These are phyloP conservation scores for Ceratocystis cacaofunesta DNA, from an alignment of 2,329 filamentous ascomycete species.

Conservation along the genomic window DNA sequence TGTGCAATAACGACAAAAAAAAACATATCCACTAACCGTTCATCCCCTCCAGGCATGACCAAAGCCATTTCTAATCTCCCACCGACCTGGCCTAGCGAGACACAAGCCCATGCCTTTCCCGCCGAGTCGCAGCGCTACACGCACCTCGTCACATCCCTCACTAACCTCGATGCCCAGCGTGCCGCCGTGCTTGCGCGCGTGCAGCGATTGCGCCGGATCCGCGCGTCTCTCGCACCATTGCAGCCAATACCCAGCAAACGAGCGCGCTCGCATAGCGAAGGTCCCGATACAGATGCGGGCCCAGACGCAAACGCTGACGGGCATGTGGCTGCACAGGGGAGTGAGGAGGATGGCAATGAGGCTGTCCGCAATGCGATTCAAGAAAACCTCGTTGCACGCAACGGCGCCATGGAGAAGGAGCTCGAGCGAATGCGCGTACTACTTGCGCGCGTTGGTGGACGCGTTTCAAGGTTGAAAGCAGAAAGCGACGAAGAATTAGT, in stretches of 20 bases:
- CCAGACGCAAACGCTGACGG: background rate
- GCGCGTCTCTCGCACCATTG: constrained; percentile 38
- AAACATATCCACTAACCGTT: background rate
- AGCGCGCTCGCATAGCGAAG: background rate
- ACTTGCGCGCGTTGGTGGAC: constrained; percentile 42
- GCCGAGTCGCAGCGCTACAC: constrained; percentile 7
- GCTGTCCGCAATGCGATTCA: constrained; percentile 34
- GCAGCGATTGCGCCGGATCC: constrained; percentile 35
- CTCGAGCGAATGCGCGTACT: constrained; percentile 51
- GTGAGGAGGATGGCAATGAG: constrained; percentile 8
- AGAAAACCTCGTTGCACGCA: constrained; percentile 49
- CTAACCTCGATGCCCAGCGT: constrained; percentile 30
- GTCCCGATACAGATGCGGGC: constrained; percentile 16
- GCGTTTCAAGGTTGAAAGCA: constrained; percentile 29
- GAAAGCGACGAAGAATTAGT: constrained; percentile 14
- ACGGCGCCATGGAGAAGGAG: constrained; percentile 50
- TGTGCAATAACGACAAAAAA: no score
- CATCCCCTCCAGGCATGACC: background rate
- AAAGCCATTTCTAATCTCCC: constrained; percentile 2
- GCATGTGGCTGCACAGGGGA: no score
- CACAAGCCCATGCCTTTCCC: background rate
- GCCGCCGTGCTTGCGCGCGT: constrained; percentile 27
- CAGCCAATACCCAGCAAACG: constrained; percentile 8
- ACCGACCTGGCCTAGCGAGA: background rate
- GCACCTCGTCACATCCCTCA: constrained; percentile 30